Evolutionary conservation across 2,329 filamentous ascomycete species (phyloP), one percentile per base, ranked within the genome.

Genomic region (Septoria petroselini): DNA sequence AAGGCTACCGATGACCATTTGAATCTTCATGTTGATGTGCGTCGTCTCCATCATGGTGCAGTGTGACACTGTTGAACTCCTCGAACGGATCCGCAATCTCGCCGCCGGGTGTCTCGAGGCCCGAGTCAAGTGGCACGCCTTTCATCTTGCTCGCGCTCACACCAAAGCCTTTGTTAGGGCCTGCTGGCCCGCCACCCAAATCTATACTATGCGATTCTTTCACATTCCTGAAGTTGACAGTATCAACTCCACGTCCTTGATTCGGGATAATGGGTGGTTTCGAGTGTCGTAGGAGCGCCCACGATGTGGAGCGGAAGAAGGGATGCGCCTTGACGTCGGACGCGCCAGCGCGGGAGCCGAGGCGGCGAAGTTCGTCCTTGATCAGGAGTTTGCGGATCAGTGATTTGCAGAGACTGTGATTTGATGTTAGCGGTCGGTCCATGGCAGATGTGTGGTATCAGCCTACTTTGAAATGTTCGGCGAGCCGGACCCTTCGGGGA

Each of bases 201-300:
- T 98, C 93, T 41, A 97, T 88, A 66, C 90, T 95, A 63, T 91
- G 87, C 63, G 88, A 95, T 71, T 98, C 93, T 73, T 97, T 98
- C 50, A 98, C 91, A 63, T 95, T 95, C 58, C 93, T 83, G 78
- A 98, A 98, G 71, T 98, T 98, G 65, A 95, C 77, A 0, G 93
- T 96, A 69, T 98, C 93, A 60, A 93, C 84, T 39, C 88, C 93
- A 48, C 87, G 85, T 46, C 90, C 90, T 68, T 91, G 86, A 63
- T 94, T 85, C 7, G 93, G 93, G 35, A 97, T 85, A 72, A 98
- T 98, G 1, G 93, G 93, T 25, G 93, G 93, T 70, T 96, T 97
- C 86, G 91, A 93, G 70, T 98, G 93, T 46, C 93, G 86, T 59
- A 98, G 89, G 31, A 98, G 79, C 18, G 93, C 93, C 93, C 93